phyloP scores from a whole-genome alignment of 2,329 filamentous ascomycete genomes.

The Fusarium sterilihyphosum region DNA sequence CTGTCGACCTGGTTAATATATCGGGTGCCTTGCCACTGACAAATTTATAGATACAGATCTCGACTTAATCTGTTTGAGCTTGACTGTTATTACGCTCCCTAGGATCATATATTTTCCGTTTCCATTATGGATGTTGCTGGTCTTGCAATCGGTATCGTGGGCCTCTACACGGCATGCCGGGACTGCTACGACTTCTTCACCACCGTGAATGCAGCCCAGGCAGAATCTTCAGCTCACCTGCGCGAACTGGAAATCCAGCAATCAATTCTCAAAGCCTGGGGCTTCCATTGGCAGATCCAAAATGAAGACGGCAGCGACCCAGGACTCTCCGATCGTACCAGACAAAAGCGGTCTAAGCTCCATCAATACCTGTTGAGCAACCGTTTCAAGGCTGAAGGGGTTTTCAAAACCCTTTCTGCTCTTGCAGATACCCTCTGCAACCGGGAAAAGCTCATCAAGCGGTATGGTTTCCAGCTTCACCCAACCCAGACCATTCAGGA shows the following conservation, averaged over 20 bases:
- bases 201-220: background rate
- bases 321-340: background rate
- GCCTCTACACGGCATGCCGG: background rate
- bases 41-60: too few relatives aligned
- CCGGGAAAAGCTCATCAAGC: background rate
- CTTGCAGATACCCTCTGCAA: background rate
- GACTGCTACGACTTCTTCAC: background rate
- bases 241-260: background rate
- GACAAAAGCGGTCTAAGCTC: background rate
- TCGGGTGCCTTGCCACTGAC: background rate
- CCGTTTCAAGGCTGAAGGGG: background rate
- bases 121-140: background rate
- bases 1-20: background rate
- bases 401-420: background rate
- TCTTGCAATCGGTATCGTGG: background rate
- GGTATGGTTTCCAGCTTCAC: background rate
- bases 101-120: fast-evolving
- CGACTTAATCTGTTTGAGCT: background rate
- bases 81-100: fast-evolving
- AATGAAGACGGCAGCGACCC: background rate
- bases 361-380: background rate
- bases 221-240: background rate
- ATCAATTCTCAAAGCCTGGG: background rate
- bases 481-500: background rate
- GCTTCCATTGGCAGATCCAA: background rate